Base-by-base conservation (phyloP, 2,329 filamentous ascomycete species). In the Sporothrix curviconia region DNA sequence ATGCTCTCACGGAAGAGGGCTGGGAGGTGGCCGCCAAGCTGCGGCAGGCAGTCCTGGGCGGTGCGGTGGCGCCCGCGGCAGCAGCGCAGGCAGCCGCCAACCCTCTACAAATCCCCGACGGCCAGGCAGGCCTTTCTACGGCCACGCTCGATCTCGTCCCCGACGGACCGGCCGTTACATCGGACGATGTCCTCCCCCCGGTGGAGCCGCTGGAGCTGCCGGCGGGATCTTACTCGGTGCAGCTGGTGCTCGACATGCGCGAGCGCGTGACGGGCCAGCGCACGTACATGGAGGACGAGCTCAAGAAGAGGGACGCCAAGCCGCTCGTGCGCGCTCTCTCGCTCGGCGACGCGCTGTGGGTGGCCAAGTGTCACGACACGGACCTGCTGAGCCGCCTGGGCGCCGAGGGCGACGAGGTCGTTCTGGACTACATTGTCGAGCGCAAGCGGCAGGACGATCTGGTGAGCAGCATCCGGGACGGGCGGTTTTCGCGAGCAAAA, bases 401-500 rank as follows among this genome's bases (percentile, higher is more conserved):
- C 12, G 44, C 34, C 19, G 81, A 86, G 65, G 83, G 85, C 15
- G 79, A 83, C 59, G 88, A 92, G 68, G 71, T 92, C 12, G 82
- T 90, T 47, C 75, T 94, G 4, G 89, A 92, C 69, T 90, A 85
- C 78, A 89, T 94, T 44, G 80, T 91, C 1, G 89, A 94, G 71
- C 80, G 89, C 60, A 94, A 94, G 68, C 79, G 89, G 8, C 78
- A 92, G 0, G 89, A 92, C 66, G 89, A 94, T 68, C 73, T 94
- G 47, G 79, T 92, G n/a, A 75, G 79, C 52, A 91, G 87, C 61
- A 90, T 94, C 71, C 90, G 88, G 69, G 89, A 92, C 61, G 87
- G 88, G 1, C 83, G 89, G 2, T 92, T 91, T n/a, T 64, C 86
- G 87, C 63, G 89, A 94, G 68, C 89, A 94, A 67, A 92, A 94